Percentiles rank a stretch among this genome's conserved stretches.
Evolutionary conservation across 164 flowering plant genomes (phyloP).

Genomic region (Pachysandra terminalis): DNA sequence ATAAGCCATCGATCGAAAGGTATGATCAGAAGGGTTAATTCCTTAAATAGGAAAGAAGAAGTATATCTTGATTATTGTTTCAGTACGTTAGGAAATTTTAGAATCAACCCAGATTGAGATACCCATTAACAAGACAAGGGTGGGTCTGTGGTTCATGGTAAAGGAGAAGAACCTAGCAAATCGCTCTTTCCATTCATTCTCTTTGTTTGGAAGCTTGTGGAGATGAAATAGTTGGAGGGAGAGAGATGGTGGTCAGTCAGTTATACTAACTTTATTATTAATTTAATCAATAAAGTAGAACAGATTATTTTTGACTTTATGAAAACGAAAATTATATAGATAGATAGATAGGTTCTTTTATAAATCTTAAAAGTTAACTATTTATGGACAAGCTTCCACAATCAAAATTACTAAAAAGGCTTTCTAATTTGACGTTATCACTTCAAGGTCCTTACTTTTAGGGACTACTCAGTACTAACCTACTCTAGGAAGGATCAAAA

Average conservation of each 20-base stretch:
- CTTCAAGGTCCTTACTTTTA: too few relatives aligned
- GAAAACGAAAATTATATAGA: neutral
- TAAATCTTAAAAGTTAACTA: too few relatives aligned
- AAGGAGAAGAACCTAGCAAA: constrained; percentile 27
- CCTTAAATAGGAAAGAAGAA: constrained; percentile 5
- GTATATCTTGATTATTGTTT: neutral
- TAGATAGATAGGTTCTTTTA: neutral
- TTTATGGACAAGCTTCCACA: too few relatives aligned
- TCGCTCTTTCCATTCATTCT: constrained; percentile 51
- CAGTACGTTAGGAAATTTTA: neutral
- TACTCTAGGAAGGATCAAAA: too few relatives aligned
- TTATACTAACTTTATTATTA: neutral
- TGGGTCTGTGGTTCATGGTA: constrained; percentile 19
- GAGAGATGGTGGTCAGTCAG: neutral
- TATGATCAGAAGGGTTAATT: neutral
- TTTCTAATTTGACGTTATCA: too few relatives aligned
- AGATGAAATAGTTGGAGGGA: constrained; percentile 1
- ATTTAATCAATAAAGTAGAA: neutral
- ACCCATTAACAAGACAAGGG: constrained; percentile 13
- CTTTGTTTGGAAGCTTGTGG: neutral
- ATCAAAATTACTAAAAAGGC: too few relatives aligned
- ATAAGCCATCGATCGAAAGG: constrained; percentile 21
- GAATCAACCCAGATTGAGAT: neutral
- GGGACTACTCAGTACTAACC: too few relatives aligned
- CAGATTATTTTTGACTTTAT: neutral